Evolutionary conservation across 2,329 filamentous ascomycete species (phyloP).

Genomic region (Fusarium sulawesiense): DNA sequence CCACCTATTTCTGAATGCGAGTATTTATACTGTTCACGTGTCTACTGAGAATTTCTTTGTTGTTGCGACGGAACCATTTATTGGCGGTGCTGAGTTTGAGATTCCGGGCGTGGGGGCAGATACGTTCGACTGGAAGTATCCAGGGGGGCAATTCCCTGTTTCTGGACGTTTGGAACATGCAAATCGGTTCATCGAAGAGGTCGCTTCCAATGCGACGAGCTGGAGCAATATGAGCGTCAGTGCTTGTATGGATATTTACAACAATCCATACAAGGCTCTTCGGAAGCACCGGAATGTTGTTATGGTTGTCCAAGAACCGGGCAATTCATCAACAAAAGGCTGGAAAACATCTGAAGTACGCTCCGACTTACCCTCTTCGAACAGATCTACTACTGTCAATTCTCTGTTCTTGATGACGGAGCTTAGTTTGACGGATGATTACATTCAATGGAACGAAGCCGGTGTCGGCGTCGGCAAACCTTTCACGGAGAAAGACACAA

Average conservation of each 20-base stretch:
- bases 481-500: not conserved
- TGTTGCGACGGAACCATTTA: not conserved
- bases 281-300: not conserved
- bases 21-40: not conserved
- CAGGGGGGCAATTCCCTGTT: not conserved
- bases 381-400: not conserved
- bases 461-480: not conserved
- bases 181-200: not conserved
- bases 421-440: not conserved
- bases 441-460: not conserved
- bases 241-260: not conserved
- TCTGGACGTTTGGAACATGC: not conserved
- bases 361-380: not conserved
- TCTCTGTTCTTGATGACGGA: not conserved
- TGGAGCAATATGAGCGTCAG: not conserved
- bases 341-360: not conserved
- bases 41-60: not conserved
- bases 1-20: rapidly evolving
- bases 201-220: not conserved
- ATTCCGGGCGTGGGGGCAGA: not conserved
- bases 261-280: not conserved
- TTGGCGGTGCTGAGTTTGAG: rapidly evolving
- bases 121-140: not conserved
- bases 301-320: not conserved
- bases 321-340: rapidly evolving